Evolutionary conservation across 139 green algal genomes (phyloP).

Genomic region (Chlamydomonas schloesseri): DNA sequence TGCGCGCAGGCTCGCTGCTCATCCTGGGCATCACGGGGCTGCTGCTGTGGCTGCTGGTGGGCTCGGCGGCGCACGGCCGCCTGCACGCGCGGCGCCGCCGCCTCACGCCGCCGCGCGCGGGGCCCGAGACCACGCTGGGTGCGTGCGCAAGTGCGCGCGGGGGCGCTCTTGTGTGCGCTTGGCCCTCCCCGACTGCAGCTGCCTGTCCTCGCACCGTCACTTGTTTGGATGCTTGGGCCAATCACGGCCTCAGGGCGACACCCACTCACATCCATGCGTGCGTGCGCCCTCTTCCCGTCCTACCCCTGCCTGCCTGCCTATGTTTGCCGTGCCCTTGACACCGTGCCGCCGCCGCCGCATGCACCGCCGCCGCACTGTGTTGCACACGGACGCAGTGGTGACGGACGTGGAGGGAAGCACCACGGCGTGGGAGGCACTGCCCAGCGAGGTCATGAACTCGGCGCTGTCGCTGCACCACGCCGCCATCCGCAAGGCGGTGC

Average conservation of each 20-base stretch:
- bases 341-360: too few relatives aligned
- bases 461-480: background rate
- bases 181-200: too few relatives aligned
- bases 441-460: background rate
- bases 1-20: background rate
- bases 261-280: too few relatives aligned
- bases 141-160: background rate
- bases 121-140: background rate
- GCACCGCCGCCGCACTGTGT: too few relatives aligned
- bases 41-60: background rate
- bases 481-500: background rate
- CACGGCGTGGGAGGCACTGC: background rate
- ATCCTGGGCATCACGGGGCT: background rate
- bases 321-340: too few relatives aligned
- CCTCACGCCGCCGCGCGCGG: background rate
- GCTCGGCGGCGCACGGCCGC: background rate
- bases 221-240: too few relatives aligned
- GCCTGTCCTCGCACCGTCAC: too few relatives aligned
- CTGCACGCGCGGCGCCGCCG: background rate
- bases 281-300: too few relatives aligned
- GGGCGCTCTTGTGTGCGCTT: too few relatives aligned
- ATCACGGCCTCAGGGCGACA: too few relatives aligned
- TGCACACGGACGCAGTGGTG: background rate
- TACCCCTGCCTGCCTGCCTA: background rate
- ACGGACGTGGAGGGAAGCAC: slow-evolving; percentile 19